These are phyloP conservation scores for Colletotrichum sp. DNA, from an alignment of 2,329 filamentous ascomycete genomes.

Conservation along the genomic window DNA sequence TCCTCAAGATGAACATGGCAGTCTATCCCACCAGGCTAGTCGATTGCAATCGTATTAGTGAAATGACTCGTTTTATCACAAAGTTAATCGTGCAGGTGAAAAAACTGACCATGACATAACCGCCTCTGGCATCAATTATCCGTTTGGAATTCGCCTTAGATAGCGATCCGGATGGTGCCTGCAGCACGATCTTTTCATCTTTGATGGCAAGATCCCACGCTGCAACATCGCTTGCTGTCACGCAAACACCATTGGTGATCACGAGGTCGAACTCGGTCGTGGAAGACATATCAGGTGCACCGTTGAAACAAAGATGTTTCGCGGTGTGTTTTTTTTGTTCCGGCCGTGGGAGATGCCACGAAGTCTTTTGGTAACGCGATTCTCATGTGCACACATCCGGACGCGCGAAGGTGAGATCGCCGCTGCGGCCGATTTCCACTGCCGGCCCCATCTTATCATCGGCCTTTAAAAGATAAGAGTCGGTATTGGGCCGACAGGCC, in stretches of 20 bases:
- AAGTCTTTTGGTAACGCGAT: not conserved
- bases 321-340: fast-evolving
- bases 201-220: slow-evolving; percentile 46
- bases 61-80: not conserved
- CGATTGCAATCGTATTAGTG: not conserved
- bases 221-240: slow-evolving; percentile 46
- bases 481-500: not conserved
- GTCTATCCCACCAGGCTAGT: not conserved
- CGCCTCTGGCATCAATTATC: not conserved
- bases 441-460: not conserved
- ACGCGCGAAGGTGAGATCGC: not conserved
- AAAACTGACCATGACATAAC: not conserved
- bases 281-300: not conserved
- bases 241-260: slow-evolving; percentile 47
- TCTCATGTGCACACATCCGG: not conserved
- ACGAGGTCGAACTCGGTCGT: slow-evolving; percentile 38
- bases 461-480: not conserved
- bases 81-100: not conserved
- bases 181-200: slow-evolving; percentile 44
- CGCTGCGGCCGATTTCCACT: not conserved
- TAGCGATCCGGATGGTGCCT: slow-evolving; percentile 39
- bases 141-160: not conserved
- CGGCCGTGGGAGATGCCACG: not conserved
- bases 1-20: not conserved
- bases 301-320: not conserved